phyloP scores from a whole-genome alignment of 495 filamentous ascomycete genomes.

The Daldinia decipiens region DNA sequence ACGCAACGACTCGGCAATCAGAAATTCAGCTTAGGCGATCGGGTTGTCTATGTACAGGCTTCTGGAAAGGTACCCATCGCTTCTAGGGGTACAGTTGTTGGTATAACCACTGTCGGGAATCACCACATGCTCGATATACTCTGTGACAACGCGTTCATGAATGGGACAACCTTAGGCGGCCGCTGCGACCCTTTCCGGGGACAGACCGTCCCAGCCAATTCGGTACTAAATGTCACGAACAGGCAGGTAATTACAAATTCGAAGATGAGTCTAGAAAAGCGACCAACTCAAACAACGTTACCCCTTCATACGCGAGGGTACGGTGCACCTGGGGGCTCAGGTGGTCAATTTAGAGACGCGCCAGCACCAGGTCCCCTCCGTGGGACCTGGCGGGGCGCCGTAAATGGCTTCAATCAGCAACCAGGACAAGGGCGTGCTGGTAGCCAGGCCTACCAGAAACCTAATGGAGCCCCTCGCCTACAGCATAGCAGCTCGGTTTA shows the following conservation, averaged over 20 bases:
- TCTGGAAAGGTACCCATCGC: conserved; percentile 96
- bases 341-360: conserved; percentile 72
- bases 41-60: conserved; percentile 90
- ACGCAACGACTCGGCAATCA: conserved; percentile 91
- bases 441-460: conserved; percentile 48
- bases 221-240: conserved; percentile 87
- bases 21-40: conserved; percentile 84
- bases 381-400: conserved; percentile 77
- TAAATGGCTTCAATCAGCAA: conserved; percentile 53
- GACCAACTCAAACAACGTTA: conserved; percentile 67
- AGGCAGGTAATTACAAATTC: conserved; percentile 81
- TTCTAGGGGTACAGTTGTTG: conserved; percentile 89
- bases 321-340: conserved; percentile 64
- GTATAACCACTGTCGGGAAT: conserved; percentile 84
- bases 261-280: conserved; percentile 70
- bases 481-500: conserved; percentile 57
- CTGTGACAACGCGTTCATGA: conserved; percentile 96
- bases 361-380: conserved; percentile 72
- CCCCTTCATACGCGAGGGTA: conserved; percentile 68
- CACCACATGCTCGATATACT: conserved; percentile 88
- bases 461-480: conserved; percentile 55
- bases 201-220: conserved; percentile 83
- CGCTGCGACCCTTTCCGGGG: conserved; percentile 96
- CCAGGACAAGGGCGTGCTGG: conserved; percentile 51
- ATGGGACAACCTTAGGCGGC: conserved; percentile 86